Base-by-base conservation (phyloP, 306 rosid species). In the Cyclanthera cordifolia region DNA sequence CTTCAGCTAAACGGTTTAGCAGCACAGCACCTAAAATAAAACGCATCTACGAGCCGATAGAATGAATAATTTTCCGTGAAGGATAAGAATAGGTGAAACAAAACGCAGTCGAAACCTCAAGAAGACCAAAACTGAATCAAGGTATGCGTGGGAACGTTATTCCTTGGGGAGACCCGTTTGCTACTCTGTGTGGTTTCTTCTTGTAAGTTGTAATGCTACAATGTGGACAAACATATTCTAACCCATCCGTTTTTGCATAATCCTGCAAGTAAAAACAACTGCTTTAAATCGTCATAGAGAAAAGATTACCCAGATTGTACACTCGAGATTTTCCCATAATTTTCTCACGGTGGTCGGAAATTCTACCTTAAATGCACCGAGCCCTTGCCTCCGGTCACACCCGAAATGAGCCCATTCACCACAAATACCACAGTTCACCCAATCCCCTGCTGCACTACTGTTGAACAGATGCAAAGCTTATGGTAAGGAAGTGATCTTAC, bases 401-500 rank as follows among this genome's bases (percentile, higher is more conserved):
- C 99, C 99, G 34, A 94, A 94, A 76, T 94, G 99, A 4, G 99
- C 99, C 99, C 99, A 94, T 85, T 94, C 99, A 11, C 99, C 99
- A 78, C 99, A 94, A 76, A 94, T 90, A 64, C 99, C 99, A 54
- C 99, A 94, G 79, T 94, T 94, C 70, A 94, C 99, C 99, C 99
- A 94, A 74, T 94, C 99, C 75, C 99, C 99, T 20, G 97, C 95
- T 67, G 99, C 99, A n/a, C 99, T 94, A 94, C 99, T 94, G 95
- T 83, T 80, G 20, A 70, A 52, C 76, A 72, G 34, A 67, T 24
- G 56, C 73, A 72, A 72, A 39, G 23, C 23, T 19, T 59, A 69
- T 34, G 32, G 70, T 73, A 50, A 79, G 84, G 25, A 79, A 45
- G 69, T 45, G 47, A 71, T 43, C 67, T 37, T 37, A 37, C 43